These are phyloP conservation scores for Seiridium unicorne DNA, from an alignment of 2,329 filamentous ascomycete species.

Conservation along the genomic window DNA sequence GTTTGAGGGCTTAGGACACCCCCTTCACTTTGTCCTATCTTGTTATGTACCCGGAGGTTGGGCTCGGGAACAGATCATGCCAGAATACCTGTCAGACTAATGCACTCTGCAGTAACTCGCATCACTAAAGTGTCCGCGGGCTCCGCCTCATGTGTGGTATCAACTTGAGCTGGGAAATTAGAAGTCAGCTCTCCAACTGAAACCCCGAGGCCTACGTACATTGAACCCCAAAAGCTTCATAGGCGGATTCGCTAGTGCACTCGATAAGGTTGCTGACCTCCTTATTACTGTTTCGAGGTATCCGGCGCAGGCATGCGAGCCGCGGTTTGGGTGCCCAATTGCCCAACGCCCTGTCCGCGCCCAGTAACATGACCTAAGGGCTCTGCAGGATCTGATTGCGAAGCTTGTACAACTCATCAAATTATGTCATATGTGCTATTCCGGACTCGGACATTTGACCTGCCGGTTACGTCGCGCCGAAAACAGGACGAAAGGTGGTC, in stretches of 20 bases:
- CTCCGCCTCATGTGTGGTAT: not conserved
- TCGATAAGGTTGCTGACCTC: not conserved
- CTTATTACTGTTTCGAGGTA: not conserved
- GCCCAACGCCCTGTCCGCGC: not conserved
- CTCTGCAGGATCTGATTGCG: not conserved
- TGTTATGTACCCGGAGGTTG: not conserved
- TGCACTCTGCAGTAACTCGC: slow-evolving; percentile 12
- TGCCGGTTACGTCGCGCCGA: not conserved
- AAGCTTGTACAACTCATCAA: slow-evolving; percentile 4
- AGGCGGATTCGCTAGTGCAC: not conserved
- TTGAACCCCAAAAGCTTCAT: too few relatives aligned
- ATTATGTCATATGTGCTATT: not conserved
- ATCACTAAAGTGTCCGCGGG: not conserved
- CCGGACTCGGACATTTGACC: not conserved
- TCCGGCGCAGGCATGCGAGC: not conserved
- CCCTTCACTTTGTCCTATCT: not conserved
- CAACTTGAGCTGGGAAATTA: not conserved
- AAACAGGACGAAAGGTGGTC: not conserved
- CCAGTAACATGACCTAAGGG: not conserved
- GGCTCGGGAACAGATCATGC: not conserved
- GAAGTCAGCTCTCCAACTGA: not conserved
- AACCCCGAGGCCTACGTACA: too few relatives aligned
- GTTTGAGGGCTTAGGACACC: too few relatives aligned
- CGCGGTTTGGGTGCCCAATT: not conserved
- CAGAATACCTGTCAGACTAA: not conserved